Conservation (phyloP, 169 alveolate species). For the Plasmodium billcollinsi region DNA sequence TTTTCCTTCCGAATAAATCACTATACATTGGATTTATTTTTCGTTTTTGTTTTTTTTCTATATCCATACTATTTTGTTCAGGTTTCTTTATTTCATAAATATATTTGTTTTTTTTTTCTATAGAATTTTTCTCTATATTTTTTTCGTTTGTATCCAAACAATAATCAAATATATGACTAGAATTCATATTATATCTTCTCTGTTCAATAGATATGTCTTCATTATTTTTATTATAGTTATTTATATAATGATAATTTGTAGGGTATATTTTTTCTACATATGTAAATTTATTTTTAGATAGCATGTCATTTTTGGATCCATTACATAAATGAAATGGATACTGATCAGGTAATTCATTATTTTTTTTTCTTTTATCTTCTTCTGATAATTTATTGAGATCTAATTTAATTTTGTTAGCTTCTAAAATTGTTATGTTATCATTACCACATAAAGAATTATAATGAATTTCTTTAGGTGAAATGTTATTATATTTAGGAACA, state of each 20-base stretch:
- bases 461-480: conserved; percentile 62
- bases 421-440: conserved; percentile 74
- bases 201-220: conserved; percentile 43
- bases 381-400: conserved; percentile 44
- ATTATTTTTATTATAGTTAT: conserved; percentile 65
- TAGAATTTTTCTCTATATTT: not conserved
- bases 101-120: not conserved
- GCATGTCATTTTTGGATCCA: conserved; percentile 19
- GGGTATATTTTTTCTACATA: conserved; percentile 62
- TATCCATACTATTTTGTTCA: conserved; percentile 1
- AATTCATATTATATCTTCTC: conserved; percentile 63
- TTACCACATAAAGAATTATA: conserved; percentile 56
- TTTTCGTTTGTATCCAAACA: conserved; percentile 14
- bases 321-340: conserved; percentile 72
- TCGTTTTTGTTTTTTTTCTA: conserved; percentile 59
- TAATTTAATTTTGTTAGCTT: conserved; percentile 62
- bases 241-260: conserved; percentile 68
- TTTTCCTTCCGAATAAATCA: conserved; percentile 75
- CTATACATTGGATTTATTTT: conserved; percentile 65
- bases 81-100: not conserved
- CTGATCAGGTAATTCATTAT: conserved; percentile 54
- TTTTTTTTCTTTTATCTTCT: not conserved
- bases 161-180: conserved; percentile 76
- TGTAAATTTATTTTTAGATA: conserved; percentile 5
- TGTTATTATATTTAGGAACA: conserved; percentile 62